Evolutionary conservation across 805 yeast species (phyloP), one percentile per base, ranked within the genome.

Genomic region (Kuraishia piskuri): DNA sequence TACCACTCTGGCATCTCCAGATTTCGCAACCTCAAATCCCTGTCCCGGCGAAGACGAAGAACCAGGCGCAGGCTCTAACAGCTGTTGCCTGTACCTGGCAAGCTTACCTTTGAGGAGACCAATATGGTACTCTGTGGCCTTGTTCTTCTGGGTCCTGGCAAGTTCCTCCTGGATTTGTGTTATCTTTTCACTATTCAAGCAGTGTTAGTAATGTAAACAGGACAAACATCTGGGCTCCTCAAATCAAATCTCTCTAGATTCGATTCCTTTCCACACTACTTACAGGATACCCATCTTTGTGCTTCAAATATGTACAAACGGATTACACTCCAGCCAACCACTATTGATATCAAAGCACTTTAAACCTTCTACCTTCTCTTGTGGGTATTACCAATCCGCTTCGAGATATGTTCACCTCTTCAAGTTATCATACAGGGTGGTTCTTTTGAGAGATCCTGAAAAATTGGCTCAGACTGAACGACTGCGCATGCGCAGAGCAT

Each of bases 51-150:
- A 77, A 23, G 83, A 77, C 0, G 82, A 72, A 1, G 83, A 75
- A 0, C 90, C 89, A 0, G 92, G 86, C 47, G 88, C 85, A 6
- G 97, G 98, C 59, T 91, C 97, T 49, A 92, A 75, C 51, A 92
- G 77, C 74, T 92, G 96, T 63, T 95, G 84, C 65, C 98, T 80
- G 64, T 88, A 88, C 58, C 96, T 78, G 9, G 99, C 99, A 47
- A 94, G 79, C 67, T 92, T 94, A 53, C 98, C 99, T 70, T 92
- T 91, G 52, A 94, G 75, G 22, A 92, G 79, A 58, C 99, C 98
- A 64, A 92, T 78, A 68, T 92, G 99, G 69, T 94, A 91, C 74
- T 92, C 98, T 0, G 99, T 92, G 57, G 99, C 98, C 71, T 92
- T 92, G 66, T 92, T 92, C 75, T 94, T 92, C 67, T 92, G 99